Base-by-base conservation (phyloP, 2,329 filamentous ascomycete species). In the Sclerotiophoma versabilis region DNA sequence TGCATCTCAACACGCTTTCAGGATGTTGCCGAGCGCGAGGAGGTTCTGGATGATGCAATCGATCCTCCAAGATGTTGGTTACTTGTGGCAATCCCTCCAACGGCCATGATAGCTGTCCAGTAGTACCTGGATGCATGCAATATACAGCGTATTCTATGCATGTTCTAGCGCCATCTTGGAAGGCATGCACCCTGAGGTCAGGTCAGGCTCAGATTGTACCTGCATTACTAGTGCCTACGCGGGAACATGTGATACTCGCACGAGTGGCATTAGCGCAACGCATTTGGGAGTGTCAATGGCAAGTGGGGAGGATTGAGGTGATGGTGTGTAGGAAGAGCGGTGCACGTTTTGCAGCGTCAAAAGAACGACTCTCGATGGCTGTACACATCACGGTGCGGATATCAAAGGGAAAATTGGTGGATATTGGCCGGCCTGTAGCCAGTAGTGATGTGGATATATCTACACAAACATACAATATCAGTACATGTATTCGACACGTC, bases 381-480 rank as follows among this genome's bases (percentile, higher is more conserved):
- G 10, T 6, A 34, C n/a, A 10, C 32, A 19, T 34, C 15, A 34
- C n/a, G 15, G 5, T 34, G 20, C 14, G 9, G 4, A 23, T 23
- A 9, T 39, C 22, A 42, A 15, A 15, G n/a, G 25, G 11, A 7
- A 8, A 20, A 17, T 20, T 29, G 44, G 17, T 37, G 19, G 17
- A 19, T 14, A 17, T 19, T 34, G 5, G 27, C 37, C 22, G 11
- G 27, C 29, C 7, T n/a, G 22, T 26, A 6, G 20, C 33, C 39
- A 32, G 30, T 20, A 33, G 20, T 36, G 30, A 42, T 53, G n/a
- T n/a, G 49, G 43, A 34, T 54, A 46, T 39, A 49, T 49, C 44
- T 56, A 56, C 53, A 56, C 53, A n/a, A 54, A 50, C 30, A 50
- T 47, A 56, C 53, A 56, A 37, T 56, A 56, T 54, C 51, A 54